Evolutionary conservation across 768 basidiomycete genomes (phyloP), one percentile per base, ranked within the genome.

Genomic region (Mycena rebaudengoi): DNA sequence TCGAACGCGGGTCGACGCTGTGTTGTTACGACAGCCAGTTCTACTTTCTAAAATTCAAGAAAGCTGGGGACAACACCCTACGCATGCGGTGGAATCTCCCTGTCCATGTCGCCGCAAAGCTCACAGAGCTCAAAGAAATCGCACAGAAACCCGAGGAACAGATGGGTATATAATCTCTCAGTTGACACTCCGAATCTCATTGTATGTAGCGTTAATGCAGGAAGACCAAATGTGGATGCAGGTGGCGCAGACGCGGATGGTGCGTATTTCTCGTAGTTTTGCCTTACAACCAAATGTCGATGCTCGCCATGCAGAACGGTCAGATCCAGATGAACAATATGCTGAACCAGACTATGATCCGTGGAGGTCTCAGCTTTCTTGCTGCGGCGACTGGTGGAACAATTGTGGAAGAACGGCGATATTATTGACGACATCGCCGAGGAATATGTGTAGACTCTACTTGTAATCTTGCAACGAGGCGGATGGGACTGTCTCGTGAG

Each of bases 31-130:
- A 66, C 26, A 49, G 44, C 23, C 21, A 16, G 18, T 62, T 41
- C 29, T 66, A 49, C 32, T 66, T 35, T 48, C 48, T 66, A 20
- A 55, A 62, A 29, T 66, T 66, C 49, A 61, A 56, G 18, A 30
- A 26, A 26, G 53, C 53, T 0, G 60, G 60, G 1, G 18, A 20
- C 25, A 57, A 16, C 40, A 5, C 28, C 48, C 52, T 40, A n/a
- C 33, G 52, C 37, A 56, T 61, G 60, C 60, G 28, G 20, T 65
- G 64, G 64, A 60, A 61, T 41, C 59, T 65, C 2, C 64, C 64
- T 35, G 14, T 23, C 12, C 13, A 28, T 8, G 39, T 66, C 32
- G 49, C 26, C 6, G 49, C 8, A 7, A 66, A 62, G 13, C 23
- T 51, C 5, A 12, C 12, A 0, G 60, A 62, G n/a, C 26, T 66